Evolutionary conservation across 1,139 yeast genomes (phyloP).

Genomic region (Candida sp.): DNA sequence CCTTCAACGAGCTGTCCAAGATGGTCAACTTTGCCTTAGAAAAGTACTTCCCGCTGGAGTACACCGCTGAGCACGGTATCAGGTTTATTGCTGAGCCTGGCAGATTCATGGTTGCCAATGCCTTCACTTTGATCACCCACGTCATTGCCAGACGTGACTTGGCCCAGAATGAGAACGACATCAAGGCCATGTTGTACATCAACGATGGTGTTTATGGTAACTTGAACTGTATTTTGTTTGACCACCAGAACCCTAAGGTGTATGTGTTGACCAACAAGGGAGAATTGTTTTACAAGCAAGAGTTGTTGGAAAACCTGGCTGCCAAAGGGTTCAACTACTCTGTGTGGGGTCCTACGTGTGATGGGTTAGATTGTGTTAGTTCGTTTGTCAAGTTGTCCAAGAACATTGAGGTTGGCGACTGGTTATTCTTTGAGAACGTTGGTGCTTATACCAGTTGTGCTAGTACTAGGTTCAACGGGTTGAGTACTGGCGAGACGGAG

Average conservation of each 20-base stretch:
- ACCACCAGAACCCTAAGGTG: slow-evolving; percentile 85
- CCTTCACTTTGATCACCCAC: slow-evolving; percentile 84
- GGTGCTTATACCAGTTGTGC: slow-evolving; percentile 98
- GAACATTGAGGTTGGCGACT: slow-evolving; percentile 82
- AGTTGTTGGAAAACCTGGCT: slow-evolving; percentile 1
- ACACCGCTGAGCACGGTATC: slow-evolving; percentile 36
- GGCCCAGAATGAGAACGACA: slow-evolving; percentile 13
- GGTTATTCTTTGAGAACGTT: slow-evolving; percentile 83
- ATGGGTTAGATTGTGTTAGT: slow-evolving; percentile 89
- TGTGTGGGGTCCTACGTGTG: slow-evolving; percentile 99
- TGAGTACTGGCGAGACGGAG: slow-evolving; percentile 57
- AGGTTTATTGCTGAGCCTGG: slow-evolving; percentile 93
- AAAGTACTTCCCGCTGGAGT: slow-evolving; percentile 56
- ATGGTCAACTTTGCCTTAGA: slow-evolving; percentile 63
- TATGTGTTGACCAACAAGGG: slow-evolving; percentile 61
- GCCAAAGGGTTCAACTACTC: slow-evolving; percentile 44
- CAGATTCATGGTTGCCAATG: slow-evolving; percentile 83
- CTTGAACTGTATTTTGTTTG: slow-evolving; percentile 91
- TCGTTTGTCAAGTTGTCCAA: slow-evolving; percentile 54
- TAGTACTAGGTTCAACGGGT: slow-evolving; percentile 88
- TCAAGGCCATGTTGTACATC: slow-evolving; percentile 63
- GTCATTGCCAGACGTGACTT: slow-evolving; percentile 79
- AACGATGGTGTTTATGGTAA: slow-evolving; percentile 98
- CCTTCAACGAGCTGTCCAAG: slow-evolving; percentile 65
- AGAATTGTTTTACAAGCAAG: slow-evolving; percentile 44